Evolutionary conservation across 2,329 filamentous ascomycete genomes (phyloP).

Genomic region (Arthrobotrys conoides): DNA sequence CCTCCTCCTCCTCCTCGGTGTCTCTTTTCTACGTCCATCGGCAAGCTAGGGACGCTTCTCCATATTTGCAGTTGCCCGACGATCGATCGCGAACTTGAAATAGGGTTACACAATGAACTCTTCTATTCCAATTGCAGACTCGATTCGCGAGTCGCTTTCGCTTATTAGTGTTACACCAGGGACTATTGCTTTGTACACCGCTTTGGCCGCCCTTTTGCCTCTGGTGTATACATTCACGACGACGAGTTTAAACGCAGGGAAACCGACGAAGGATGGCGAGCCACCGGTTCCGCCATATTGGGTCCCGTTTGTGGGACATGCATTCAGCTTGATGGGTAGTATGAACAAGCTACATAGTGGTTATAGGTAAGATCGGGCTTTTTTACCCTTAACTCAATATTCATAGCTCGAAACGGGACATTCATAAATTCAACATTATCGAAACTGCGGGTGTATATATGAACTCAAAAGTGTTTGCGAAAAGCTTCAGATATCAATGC

Average conservation of each 20-base stretch:
- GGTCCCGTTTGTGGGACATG: slow-evolving; percentile 49
- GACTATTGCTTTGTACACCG: slow-evolving; percentile 46
- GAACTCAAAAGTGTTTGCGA: no score
- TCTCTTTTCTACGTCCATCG: background rate
- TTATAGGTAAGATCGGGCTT: slow-evolving; percentile 24
- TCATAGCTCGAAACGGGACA: no score
- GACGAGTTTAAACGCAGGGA: slow-evolving; percentile 46
- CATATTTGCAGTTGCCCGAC: background rate
- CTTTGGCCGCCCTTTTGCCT: slow-evolving; percentile 33
- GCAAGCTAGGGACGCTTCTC: background rate
- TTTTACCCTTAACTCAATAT: no score
- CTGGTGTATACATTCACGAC: slow-evolving; percentile 44
- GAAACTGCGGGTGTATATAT: no score
- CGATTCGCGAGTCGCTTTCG: slow-evolving; percentile 40
- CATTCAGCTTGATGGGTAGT: slow-evolving; percentile 29
- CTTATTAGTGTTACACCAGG: slow-evolving; percentile 30
- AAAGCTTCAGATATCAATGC: no score
- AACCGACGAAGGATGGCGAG: slow-evolving; percentile 49
- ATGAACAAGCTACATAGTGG: slow-evolving; percentile 9
- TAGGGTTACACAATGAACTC: slow-evolving; percentile 33
- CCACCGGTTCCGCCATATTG: slow-evolving; percentile 53
- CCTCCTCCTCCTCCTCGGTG: background rate
- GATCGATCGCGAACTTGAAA: background rate
- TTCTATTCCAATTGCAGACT: slow-evolving; percentile 29
- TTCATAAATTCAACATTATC: no score